Evolutionary conservation across 1,139 yeast genomes (phyloP).

Genomic region (Arxiozyma bovina): DNA sequence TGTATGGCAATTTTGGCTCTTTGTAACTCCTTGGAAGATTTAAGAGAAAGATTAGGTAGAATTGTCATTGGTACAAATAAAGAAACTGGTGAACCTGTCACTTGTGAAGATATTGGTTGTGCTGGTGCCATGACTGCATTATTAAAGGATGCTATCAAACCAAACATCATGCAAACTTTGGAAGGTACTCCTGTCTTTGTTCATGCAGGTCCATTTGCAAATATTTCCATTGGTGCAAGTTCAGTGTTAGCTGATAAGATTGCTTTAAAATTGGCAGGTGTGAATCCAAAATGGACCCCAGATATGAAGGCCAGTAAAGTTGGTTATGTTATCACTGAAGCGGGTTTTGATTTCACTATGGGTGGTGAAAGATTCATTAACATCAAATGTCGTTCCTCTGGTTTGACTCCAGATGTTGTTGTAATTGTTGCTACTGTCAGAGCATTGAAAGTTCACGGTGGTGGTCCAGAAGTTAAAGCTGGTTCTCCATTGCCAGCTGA

Average conservation of each 20-base stretch:
- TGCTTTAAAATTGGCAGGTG: constrained; percentile 57
- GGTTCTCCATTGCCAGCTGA: constrained; percentile 66
- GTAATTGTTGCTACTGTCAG: constrained; percentile 74
- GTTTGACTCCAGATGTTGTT: constrained; percentile 61
- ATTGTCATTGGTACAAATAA: constrained; percentile 65
- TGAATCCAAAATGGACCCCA: constrained; percentile 35
- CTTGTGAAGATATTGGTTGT: constrained; percentile 71
- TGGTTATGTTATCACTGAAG: constrained; percentile 32
- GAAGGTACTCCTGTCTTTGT: constrained; percentile 82
- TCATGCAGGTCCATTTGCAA: constrained; percentile 83
- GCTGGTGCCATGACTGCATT: constrained; percentile 78
- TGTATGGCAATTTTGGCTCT: constrained; percentile 75
- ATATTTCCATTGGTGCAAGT: constrained; percentile 77
- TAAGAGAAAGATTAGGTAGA: constrained; percentile 61
- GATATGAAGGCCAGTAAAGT: constrained; percentile 80
- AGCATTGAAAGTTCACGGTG: constrained; percentile 75
- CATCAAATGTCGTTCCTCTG: constrained; percentile 71
- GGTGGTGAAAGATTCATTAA: constrained; percentile 81
- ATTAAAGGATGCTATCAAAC: constrained; percentile 73
- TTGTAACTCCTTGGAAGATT: constrained; percentile 54
- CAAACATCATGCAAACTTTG: constrained; percentile 75
- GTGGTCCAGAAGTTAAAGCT: constrained; percentile 77
- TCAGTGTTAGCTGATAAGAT: constrained; percentile 70
- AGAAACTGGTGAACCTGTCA: constrained; percentile 50
- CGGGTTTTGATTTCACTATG: constrained; percentile 66